phyloP scores from a whole-genome alignment of 345 rosid genomes.

The Heritiera fomes region DNA sequence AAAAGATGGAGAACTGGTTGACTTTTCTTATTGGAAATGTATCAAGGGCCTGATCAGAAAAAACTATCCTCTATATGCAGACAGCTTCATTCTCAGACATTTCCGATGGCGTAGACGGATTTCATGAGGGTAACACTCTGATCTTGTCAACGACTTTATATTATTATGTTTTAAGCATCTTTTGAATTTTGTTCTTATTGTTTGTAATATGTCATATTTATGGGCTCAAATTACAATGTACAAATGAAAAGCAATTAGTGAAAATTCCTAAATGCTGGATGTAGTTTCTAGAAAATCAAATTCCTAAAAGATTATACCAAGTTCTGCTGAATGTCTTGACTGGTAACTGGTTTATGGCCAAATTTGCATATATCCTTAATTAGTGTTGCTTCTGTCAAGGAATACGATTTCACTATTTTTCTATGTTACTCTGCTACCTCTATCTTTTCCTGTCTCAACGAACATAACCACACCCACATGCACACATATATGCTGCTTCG shows the following conservation, averaged over 20 bases:
- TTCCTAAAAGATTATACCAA: conserved; percentile 4
- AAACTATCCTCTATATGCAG: conserved; percentile 89
- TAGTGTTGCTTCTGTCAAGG: not conserved
- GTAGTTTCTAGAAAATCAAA: not conserved
- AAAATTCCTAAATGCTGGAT: not conserved
- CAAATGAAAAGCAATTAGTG: conserved; percentile 3
- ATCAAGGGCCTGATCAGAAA: conserved; percentile 84
- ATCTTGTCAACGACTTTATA: conserved; percentile 4
- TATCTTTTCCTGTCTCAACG: not conserved
- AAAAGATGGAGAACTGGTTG: conserved; percentile 68
- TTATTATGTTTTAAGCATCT: conserved; percentile 1
- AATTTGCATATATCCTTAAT: not conserved
- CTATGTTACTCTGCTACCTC: not conserved
- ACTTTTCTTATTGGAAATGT: conserved; percentile 99
- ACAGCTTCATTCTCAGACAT: conserved; percentile 87
- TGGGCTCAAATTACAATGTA: conserved; percentile 18
- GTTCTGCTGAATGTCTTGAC: conserved; percentile 11
- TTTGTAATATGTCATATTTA: conserved; percentile 18
- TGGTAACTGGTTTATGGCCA: not conserved
- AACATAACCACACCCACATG: not conserved
- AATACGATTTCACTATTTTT: not conserved
- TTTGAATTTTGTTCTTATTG: conserved; percentile 5
- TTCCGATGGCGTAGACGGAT: conserved; percentile 55
- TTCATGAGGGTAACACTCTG: conserved; percentile 40
- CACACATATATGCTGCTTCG: not conserved